phyloP scores from a whole-genome alignment of 257 asterid genomes.

The Buddleja alternifolia region DNA sequence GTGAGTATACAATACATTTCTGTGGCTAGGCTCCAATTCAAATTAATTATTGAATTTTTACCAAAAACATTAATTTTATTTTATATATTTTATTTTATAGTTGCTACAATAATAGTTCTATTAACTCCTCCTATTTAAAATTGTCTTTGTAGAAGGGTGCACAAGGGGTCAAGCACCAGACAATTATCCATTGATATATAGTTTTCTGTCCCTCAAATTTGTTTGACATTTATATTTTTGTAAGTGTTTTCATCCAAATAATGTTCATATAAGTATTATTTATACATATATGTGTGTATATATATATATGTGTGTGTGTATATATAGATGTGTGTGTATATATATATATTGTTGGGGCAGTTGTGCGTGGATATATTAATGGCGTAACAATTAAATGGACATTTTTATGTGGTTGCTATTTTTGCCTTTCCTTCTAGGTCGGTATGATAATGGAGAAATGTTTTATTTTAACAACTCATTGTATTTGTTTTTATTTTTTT shows the following conservation, averaged over 20 bases:
- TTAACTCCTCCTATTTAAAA: not conserved
- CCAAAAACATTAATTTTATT: not conserved
- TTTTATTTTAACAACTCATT: not conserved
- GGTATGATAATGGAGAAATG: conserved; percentile 21
- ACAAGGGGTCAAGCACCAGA: conserved; percentile 52
- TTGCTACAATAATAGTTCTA: conserved; percentile 24
- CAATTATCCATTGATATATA: conserved; percentile 39
- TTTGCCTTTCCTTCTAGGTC: conserved; percentile 36
- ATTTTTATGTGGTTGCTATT: conserved; percentile 28
- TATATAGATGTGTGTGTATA: too few species aligned
- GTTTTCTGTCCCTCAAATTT: conserved; percentile 46
- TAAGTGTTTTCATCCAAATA: conserved; percentile 16
- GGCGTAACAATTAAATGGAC: conserved; percentile 26
- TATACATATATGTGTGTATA: too few species aligned
- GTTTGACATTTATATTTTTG: conserved; percentile 29
- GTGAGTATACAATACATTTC: not conserved
- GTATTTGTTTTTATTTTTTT: not conserved
- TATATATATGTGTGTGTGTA: too few species aligned
- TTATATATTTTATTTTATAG: not conserved
- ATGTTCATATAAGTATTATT: too few species aligned
- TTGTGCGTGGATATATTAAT: not conserved
- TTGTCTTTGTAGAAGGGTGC: conserved; percentile 57
- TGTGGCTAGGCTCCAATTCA: conserved; percentile 27
- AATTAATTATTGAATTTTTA: not conserved
- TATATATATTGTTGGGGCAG: not conserved